phyloP scores from a whole-genome alignment of 2,329 filamentous ascomycete genomes.

The Metarhizium album region DNA sequence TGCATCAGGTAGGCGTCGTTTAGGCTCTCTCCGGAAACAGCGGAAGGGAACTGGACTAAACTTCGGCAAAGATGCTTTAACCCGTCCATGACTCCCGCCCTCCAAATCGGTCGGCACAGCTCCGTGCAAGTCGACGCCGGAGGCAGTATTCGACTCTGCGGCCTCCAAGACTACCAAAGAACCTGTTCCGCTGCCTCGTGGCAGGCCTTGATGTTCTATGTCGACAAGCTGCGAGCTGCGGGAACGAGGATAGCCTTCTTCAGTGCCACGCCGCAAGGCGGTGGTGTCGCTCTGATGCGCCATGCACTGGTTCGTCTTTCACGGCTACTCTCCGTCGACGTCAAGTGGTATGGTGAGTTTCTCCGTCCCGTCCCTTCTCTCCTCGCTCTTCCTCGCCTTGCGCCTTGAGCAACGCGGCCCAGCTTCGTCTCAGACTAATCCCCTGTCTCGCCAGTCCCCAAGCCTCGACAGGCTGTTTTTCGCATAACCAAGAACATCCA shows the following conservation, averaged over 20 bases:
- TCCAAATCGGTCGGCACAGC: constrained; percentile 57
- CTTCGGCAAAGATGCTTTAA: constrained; percentile 46
- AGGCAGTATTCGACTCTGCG: constrained; percentile 49
- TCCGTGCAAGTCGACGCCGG: constrained; percentile 60
- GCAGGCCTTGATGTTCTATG: constrained; percentile 53
- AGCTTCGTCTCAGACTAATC: too few species aligned
- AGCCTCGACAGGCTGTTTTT: constrained; percentile 69
- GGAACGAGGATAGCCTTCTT: constrained; percentile 67
- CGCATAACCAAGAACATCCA: constrained; percentile 79
- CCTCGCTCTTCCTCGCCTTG: too few species aligned
- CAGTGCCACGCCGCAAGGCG: constrained; percentile 71
- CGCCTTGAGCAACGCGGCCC: too few species aligned
- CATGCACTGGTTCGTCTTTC: constrained; percentile 67
- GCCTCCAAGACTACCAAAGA: constrained; percentile 45
- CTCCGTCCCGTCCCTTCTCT: too few species aligned
- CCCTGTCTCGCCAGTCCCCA: constrained; percentile 45
- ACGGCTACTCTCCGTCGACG: constrained; percentile 53
- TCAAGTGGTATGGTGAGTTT: constrained; percentile 60
- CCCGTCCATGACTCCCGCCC: constrained; percentile 56
- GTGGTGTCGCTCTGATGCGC: constrained; percentile 72
- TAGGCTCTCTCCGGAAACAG: too few species aligned
- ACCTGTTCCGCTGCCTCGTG: constrained; percentile 55
- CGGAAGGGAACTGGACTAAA: constrained; percentile 17
- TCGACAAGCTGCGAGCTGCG: constrained; percentile 48
- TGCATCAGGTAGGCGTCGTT: constrained; percentile 48